phyloP scores from a whole-genome alignment of 495 filamentous ascomycete genomes.

The Cladorrhinum samala region DNA sequence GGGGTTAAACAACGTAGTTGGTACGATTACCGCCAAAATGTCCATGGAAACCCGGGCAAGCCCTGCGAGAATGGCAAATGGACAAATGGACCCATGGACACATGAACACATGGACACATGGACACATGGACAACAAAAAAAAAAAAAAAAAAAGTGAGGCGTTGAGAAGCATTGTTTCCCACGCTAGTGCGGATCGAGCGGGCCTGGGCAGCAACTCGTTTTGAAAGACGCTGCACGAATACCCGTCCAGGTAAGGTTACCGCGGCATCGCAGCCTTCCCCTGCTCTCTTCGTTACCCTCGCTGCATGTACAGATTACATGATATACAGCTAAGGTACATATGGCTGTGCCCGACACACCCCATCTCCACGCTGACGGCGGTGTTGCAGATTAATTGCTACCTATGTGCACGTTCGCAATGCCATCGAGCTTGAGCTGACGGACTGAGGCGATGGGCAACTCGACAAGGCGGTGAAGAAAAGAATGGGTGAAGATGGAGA shows the following conservation, averaged over 20 bases:
- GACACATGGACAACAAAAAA: no score
- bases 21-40: no score
- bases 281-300: not conserved
- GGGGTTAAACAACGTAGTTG: no score
- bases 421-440: not conserved
- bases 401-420: not conserved
- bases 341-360: not conserved
- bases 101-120: no score
- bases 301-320: not conserved
- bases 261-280: not conserved
- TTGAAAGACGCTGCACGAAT: conserved; percentile 6
- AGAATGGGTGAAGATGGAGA: not conserved
- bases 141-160: not conserved
- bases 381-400: not conserved
- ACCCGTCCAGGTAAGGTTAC: not conserved
- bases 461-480: not conserved
- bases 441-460: not conserved
- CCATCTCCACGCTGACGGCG: not conserved
- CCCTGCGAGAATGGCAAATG: no score
- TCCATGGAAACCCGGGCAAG: no score
- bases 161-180: not conserved
- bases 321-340: not conserved
- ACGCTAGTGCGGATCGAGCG: not conserved
- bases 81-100: no score
- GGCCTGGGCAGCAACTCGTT: no score